Evolutionary conservation across 768 basidiomycete genomes (phyloP).

Genomic region (Mrakia hoshinonis): DNA sequence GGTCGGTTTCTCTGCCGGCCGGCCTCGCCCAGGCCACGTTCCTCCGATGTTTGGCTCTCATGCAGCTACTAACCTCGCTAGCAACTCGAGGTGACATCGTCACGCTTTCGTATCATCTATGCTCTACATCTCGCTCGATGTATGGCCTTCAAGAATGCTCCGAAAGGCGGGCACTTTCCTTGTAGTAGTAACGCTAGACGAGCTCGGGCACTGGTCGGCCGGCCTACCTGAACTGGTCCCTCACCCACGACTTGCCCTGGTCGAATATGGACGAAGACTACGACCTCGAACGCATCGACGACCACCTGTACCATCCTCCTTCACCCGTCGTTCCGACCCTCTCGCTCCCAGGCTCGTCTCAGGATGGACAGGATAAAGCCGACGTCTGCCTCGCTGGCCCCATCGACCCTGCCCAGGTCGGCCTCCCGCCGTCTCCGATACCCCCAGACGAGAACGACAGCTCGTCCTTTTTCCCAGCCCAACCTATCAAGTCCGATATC

Average conservation of each 20-base stretch:
- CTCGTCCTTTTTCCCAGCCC: neutral
- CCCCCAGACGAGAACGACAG: neutral
- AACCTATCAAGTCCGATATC: neutral
- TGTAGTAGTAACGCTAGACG: too few species aligned
- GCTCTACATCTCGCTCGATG: too few species aligned
- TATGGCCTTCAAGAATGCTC: too few species aligned
- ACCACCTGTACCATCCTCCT: neutral
- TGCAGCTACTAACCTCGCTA: too few species aligned
- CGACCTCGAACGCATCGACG: neutral
- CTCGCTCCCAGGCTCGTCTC: neutral
- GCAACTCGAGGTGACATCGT: too few species aligned
- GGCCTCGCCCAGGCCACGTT: too few species aligned
- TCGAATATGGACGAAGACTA: neutral
- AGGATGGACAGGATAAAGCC: neutral
- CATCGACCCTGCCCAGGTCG: neutral
- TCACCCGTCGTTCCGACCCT: neutral
- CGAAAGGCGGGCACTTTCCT: too few species aligned
- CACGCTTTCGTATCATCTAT: too few species aligned
- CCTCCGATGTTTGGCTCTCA: too few species aligned
- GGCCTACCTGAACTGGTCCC: too few species aligned
- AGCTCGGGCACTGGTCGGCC: too few species aligned
- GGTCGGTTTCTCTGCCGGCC: too few species aligned
- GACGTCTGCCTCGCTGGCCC: neutral
- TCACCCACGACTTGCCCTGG: neutral
- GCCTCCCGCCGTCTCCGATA: conserved; percentile 3